Percentiles rank a stretch among this genome's conserved stretches.
Evolutionary conservation across 129 eudicot genomes (phyloP).

Genomic region (Flaveria brownii): DNA sequence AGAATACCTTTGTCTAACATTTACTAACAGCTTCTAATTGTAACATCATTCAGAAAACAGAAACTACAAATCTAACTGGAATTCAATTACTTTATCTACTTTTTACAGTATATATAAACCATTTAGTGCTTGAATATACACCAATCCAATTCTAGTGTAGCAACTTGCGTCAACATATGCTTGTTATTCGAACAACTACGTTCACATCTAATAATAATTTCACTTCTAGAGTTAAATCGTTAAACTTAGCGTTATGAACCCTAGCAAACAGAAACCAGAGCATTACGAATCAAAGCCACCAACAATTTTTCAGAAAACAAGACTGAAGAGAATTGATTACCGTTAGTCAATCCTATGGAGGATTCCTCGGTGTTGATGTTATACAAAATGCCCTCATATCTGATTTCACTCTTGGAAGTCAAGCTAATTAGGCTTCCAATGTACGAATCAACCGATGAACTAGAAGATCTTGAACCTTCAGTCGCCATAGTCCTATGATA

Average conservation of each 20-base stretch:
- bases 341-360: constrained; percentile 60
- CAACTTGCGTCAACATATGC: constrained; percentile 1
- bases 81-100: constrained; percentile 2
- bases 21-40: not conserved
- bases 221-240: not conserved
- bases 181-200: not conserved
- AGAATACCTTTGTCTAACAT: not conserved
- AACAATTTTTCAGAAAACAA: not conserved
- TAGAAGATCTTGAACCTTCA: constrained; percentile 22
- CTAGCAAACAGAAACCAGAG: not conserved
- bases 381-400: constrained; percentile 75
- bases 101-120: not conserved
- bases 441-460: constrained; percentile 52
- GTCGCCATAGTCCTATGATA: constrained; percentile 14
- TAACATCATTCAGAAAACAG: not conserved
- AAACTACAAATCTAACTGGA: not conserved
- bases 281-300: not conserved
- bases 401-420: constrained; percentile 73
- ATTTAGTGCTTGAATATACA: not conserved
- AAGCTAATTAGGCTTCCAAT: constrained; percentile 74
- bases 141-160: not conserved
- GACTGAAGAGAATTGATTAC: constrained; percentile 26
- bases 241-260: not conserved
- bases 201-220: not conserved
- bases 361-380: constrained; percentile 60